Conservation (phyloP, 2,329 filamentous ascomycete genomes). For the Hypoxylon sp. region DNA sequence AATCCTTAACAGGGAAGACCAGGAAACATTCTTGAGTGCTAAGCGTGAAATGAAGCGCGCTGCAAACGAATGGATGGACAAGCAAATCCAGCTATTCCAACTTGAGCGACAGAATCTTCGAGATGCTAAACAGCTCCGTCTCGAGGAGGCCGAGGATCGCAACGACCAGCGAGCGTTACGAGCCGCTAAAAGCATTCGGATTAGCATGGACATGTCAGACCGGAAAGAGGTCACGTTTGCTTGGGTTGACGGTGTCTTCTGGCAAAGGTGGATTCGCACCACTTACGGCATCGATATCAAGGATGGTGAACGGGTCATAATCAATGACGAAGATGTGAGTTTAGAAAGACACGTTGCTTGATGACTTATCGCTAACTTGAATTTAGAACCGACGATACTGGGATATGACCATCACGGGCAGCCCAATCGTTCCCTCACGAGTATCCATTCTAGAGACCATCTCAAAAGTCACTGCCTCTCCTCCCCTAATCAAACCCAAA, state of each 20-base stretch:
- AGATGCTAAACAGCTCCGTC: constrained; percentile 93
- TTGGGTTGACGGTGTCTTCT: constrained; percentile 97
- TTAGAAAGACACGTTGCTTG: neutral
- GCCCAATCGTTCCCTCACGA: constrained; percentile 89
- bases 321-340: constrained; percentile 97
- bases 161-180: constrained; percentile 89
- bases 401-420: constrained; percentile 91
- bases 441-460: constrained; percentile 92
- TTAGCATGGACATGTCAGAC: constrained; percentile 90
- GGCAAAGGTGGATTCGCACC: constrained; percentile 96
- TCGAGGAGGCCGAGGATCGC: constrained; percentile 96
- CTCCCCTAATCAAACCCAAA: constrained; percentile 81
- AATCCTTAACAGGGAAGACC: constrained; percentile 83
- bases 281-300: constrained; percentile 93
- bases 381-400: constrained; percentile 90
- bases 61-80: constrained; percentile 97
- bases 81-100: constrained; percentile 91
- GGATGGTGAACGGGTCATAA: constrained; percentile 91
- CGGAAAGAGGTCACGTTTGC: constrained; percentile 94
- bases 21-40: constrained; percentile 82
- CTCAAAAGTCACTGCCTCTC: constrained; percentile 76
- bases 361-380: constrained; percentile 55
- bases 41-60: constrained; percentile 95
- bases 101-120: constrained; percentile 93
- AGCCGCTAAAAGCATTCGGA: constrained; percentile 89